These are phyloP conservation scores for Straminergon stramineum DNA, from an alignment of 225 moss, liverwort and hornwort species.

Conservation along the genomic window DNA sequence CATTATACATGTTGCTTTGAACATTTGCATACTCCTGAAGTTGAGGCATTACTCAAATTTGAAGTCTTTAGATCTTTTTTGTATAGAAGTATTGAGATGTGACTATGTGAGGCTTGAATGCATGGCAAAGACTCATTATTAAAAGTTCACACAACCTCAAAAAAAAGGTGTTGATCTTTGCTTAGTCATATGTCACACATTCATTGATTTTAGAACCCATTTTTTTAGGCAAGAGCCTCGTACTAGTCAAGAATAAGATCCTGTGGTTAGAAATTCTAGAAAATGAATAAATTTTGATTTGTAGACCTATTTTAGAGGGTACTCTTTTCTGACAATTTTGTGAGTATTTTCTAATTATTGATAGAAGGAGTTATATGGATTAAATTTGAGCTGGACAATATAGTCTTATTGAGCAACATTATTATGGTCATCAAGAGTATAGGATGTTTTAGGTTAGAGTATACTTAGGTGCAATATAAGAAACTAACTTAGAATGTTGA, in stretches of 20 bases:
- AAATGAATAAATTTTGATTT: background rate
- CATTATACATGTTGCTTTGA: background rate
- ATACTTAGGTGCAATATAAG: background rate
- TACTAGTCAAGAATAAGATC: background rate
- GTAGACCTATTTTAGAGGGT: background rate
- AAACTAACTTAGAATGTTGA: background rate
- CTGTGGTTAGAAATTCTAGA: accelerated
- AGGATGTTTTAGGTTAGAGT: background rate
- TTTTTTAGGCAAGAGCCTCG: background rate
- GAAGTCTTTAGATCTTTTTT: too few relatives aligned
- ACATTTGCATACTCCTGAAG: background rate
- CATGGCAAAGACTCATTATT: too few relatives aligned
- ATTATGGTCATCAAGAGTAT: background rate
- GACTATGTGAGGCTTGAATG: accelerated
- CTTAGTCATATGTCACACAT: background rate
- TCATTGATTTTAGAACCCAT: background rate
- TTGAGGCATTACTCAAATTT: background rate
- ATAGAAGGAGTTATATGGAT: too few relatives aligned
- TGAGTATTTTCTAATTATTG: background rate
- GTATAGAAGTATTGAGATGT: background rate
- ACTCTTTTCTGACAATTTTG: accelerated
- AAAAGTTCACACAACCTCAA: background rate
- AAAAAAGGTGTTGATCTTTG: background rate
- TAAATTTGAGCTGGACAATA: too few relatives aligned
- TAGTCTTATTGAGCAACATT: background rate